Evolutionary conservation across 208 protist genomes (phyloP).

Genomic region (Leishmania martiniquensis): DNA sequence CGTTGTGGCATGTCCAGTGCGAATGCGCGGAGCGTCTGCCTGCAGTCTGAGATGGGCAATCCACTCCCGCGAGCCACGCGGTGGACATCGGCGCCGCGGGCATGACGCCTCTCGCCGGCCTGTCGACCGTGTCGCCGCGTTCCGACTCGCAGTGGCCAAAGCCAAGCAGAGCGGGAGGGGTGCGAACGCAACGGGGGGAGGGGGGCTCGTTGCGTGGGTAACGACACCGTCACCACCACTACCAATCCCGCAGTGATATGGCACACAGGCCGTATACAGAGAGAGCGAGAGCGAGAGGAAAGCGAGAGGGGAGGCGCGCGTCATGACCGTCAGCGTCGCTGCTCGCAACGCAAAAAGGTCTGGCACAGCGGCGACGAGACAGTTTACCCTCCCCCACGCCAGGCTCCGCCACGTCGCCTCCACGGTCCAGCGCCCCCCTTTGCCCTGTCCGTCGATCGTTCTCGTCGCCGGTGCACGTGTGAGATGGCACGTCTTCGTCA

Average conservation of each 20-base stretch:
- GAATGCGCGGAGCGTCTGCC: too few relatives aligned
- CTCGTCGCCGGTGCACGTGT: too few relatives aligned
- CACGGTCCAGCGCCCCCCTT: slow-evolving; percentile 5
- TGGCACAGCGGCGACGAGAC: background rate
- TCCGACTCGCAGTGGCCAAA: background rate
- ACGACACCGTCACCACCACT: background rate
- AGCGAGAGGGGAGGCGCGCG: background rate
- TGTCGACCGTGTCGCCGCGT: background rate
- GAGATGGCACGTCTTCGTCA: too few relatives aligned
- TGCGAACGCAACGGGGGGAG: background rate
- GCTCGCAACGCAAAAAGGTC: background rate
- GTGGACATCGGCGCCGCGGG: too few relatives aligned
- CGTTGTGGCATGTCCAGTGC: too few relatives aligned
- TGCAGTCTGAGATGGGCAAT: background rate
- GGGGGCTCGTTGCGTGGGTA: background rate
- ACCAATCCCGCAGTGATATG: too few relatives aligned
- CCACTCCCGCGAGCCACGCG: background rate
- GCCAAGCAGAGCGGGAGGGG: background rate
- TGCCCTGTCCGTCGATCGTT: slow-evolving; percentile 45
- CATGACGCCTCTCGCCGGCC: background rate
- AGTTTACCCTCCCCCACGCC: background rate
- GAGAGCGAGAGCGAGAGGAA: background rate
- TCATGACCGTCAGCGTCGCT: background rate
- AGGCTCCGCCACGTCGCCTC: background rate
- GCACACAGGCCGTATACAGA: too few relatives aligned